phyloP scores from a whole-genome alignment of 257 asterid species.

The Rubia yunnanensis region DNA sequence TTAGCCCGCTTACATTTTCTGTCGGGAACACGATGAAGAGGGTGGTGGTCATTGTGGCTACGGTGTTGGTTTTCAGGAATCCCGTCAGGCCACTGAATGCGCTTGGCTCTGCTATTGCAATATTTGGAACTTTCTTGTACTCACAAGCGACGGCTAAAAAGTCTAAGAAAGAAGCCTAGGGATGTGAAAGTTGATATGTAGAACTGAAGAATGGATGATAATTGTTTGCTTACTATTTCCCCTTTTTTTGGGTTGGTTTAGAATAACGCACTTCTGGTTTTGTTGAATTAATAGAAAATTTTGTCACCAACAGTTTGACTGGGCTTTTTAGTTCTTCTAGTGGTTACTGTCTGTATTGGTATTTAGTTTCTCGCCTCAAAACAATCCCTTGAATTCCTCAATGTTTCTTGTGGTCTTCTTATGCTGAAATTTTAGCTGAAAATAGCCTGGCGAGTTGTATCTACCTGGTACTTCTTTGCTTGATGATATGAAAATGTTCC shows the following conservation, averaged over 20 bases:
- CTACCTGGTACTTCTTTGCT: no score
- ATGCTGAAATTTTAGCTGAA: not conserved
- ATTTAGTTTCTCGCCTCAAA: not conserved
- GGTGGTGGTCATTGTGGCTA: slow-evolving; percentile 84
- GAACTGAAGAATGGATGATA: slow-evolving; percentile 21
- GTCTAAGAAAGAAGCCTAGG: slow-evolving; percentile 51
- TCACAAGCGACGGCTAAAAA: slow-evolving; percentile 80
- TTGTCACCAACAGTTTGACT: slow-evolving; percentile 5
- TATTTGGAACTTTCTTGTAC: slow-evolving; percentile 80
- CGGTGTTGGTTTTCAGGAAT: slow-evolving; percentile 85
- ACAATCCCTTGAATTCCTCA: not conserved
- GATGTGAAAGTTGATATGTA: slow-evolving; percentile 40
- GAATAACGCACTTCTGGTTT: slow-evolving; percentile 15
- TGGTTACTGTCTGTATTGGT: not conserved
- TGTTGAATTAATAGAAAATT: not conserved
- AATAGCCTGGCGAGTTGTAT: not conserved
- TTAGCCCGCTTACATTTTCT: slow-evolving; percentile 84
- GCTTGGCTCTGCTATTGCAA: slow-evolving; percentile 81
- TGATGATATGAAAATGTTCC: no score
- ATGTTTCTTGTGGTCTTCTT: not conserved
- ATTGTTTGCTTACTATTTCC: not conserved
- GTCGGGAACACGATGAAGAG: slow-evolving; percentile 97
- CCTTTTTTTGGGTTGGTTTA: slow-evolving; percentile 9
- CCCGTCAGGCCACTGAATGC: slow-evolving; percentile 86
- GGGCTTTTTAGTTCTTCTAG: not conserved